phyloP scores from a whole-genome alignment of 2,329 filamentous ascomycete genomes.

The Furcasterigmium sp. region DNA sequence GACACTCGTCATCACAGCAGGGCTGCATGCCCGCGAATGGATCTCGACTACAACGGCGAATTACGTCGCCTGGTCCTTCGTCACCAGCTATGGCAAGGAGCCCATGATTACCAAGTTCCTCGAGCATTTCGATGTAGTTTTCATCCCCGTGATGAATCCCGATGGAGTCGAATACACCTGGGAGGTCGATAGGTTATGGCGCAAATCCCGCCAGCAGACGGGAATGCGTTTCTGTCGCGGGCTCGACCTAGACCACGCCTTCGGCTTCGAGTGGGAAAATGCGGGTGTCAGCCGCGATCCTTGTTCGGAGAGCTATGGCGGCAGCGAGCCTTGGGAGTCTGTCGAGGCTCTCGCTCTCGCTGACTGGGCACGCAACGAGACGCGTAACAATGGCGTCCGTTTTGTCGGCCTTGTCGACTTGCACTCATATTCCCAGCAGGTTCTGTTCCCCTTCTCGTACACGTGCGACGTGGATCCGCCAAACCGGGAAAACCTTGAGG shows the following conservation, averaged over 20 bases:
- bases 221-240: conserved; percentile 78
- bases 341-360: conserved; percentile 71
- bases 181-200: conserved; percentile 88
- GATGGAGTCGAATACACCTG: conserved; percentile 95
- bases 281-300: conserved; percentile 62
- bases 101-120: conserved; percentile 70
- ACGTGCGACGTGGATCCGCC: conserved; percentile 75
- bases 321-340: conserved; percentile 76
- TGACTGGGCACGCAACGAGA: conserved; percentile 79
- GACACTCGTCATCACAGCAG: conserved; percentile 77
- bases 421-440: conserved; percentile 92
- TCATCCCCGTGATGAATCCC: conserved; percentile 85
- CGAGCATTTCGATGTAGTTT: conserved; percentile 78
- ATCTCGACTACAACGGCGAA: conserved; percentile 88
- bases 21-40: conserved; percentile 94
- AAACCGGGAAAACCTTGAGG: conserved; percentile 85
- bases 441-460: conserved; percentile 88
- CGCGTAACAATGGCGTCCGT: conserved; percentile 60
- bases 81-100: conserved; percentile 74
- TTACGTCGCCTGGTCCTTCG: conserved; percentile 83
- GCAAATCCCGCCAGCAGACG: conserved; percentile 86
- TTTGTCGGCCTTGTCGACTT: conserved; percentile 87
- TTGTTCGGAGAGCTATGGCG: conserved; percentile 87
- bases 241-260: conserved; percentile 83
- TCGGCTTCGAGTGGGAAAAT: conserved; percentile 79